Evolutionary conservation across 2,329 filamentous ascomycete species (phyloP), one percentile per base, ranked within the genome.

Genomic region (Ploettnerulaceae sp.): DNA sequence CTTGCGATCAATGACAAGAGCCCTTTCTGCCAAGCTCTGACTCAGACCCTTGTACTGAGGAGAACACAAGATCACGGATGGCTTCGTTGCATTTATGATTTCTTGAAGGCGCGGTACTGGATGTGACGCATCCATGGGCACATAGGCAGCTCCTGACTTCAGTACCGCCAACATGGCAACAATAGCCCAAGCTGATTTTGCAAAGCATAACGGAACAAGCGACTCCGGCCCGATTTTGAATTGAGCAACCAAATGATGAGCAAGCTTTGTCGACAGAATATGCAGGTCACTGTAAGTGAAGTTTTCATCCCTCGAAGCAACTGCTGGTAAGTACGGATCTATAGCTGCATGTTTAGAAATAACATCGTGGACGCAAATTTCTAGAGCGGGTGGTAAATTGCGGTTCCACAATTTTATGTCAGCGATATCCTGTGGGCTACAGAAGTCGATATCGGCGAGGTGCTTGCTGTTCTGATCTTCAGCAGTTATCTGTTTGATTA

Each of bases 131-230:
- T 64, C 57, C 11, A 64, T 40, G 9, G 58, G 53, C 32, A 65
- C 58, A 25, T 57, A 64, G 3, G 52, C 57, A 14, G 51, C 57
- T 9, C 61, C 61, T 28, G 58, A 53, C 39, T 58, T 57, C 24
- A 61, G 37, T 3, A 63, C 52, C 36, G 48, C 54, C 15, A 63
- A 42, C 58, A 61, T 59, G 5, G 56, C 53, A 18, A 62, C 52
- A 24, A 61, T 47, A 21, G 55, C 50, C 48, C 54, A 61, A 28
- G 38, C 45, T 4, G 59, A 60, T 40, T 61, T 62, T 31, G 58
- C 55, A 31, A 57, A 57, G 26, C 36, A 48, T 9, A 57, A 22
- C 14, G 53, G 48, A 4, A 58, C 50, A 11, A 51, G 45, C 11
- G 41, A 39, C 32, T 49, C 49, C 9, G 50, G 42, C 20, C 47